Percentiles rank a stretch among this genome's conserved stretches.
Evolutionary conservation across 345 rosid genomes (phyloP).

Genomic region (Psidium friedrichsthalianum): DNA sequence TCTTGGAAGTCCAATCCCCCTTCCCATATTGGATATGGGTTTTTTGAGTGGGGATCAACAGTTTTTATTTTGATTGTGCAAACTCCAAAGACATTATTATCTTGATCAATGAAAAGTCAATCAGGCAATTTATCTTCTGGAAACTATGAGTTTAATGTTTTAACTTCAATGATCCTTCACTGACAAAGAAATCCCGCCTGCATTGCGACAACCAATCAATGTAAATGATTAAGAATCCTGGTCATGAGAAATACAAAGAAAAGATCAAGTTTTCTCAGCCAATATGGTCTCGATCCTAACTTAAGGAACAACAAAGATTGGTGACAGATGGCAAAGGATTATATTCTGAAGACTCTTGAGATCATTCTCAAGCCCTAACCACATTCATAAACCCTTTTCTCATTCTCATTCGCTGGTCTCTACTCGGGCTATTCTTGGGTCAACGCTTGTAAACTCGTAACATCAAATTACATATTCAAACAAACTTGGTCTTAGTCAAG

Average conservation of each 20-base stretch:
- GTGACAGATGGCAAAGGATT: not conserved
- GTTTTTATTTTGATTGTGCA: not conserved
- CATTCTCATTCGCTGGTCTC: not conserved
- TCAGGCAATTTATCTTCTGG: not conserved
- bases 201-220: too few species aligned
- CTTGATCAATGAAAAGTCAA: not conserved
- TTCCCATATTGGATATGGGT: not conserved
- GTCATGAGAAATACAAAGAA: not conserved
- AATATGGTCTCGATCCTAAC: not conserved
- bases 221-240: too few species aligned
- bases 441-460: not conserved
- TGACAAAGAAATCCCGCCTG: too few species aligned
- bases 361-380: too few species aligned
- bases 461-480: not conserved
- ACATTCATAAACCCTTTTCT: not conserved
- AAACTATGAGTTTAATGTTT: not conserved
- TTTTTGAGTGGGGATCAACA: not conserved
- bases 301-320: not conserved
- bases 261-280: not conserved
- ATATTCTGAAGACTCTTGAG: not conserved
- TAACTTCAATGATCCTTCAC: not conserved
- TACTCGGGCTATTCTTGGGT: not conserved
- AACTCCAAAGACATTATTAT: too few species aligned
- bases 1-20: not conserved
- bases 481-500: conserved; percentile 11